Base-by-base conservation (phyloP, 805 yeast species). In the Cephaloascus albidus region DNA sequence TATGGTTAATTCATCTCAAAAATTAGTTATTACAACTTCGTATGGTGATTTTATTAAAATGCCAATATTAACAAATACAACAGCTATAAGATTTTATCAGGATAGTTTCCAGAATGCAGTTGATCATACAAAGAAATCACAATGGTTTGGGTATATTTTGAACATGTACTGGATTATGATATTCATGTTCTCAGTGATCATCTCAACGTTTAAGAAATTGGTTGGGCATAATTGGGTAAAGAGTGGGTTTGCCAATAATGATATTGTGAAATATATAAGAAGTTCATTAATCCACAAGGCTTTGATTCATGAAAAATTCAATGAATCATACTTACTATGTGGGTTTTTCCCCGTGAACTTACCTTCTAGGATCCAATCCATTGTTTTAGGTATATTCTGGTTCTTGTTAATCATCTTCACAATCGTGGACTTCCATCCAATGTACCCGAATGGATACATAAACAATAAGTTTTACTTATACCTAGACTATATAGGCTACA, bases 391-490 rank as follows among this genome's bases (percentile, higher is more conserved):
- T 6, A 8, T 33, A 17, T 38, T 38, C 18, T 34, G 37, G 37
- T 17, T 33, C 3, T 20, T 34, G 14, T 34, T 38, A 5, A 34
- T 38, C 2, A 34, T 33, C 12, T 38, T 34, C 20, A 34, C 33
- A 10, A 27, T 34, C n/a, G 33, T 38, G 8, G 26, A 19, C 16
- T 33, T 33, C 20, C 20, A 26, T 38, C 23, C 34, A 12, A 34
- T 34, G 33, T 17, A 33, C 14, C 40, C 40, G 10, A 38, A 38
- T 35, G 40, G 37, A 14, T 38, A 38, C 23, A n/a, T 38, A n/a
- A 28, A 28, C 10, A 15, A 18, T 20, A 34, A 38, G 10, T 34
- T 38, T 18, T 38, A 23, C 33, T 18, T 20, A 33, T 18, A 33
- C 10, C 32, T 38, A 30, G 40, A 38, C 28, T 38, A 19, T 18